phyloP scores from a whole-genome alignment of 2,329 filamentous ascomycete species.

The Metarhizium anisopliae region DNA sequence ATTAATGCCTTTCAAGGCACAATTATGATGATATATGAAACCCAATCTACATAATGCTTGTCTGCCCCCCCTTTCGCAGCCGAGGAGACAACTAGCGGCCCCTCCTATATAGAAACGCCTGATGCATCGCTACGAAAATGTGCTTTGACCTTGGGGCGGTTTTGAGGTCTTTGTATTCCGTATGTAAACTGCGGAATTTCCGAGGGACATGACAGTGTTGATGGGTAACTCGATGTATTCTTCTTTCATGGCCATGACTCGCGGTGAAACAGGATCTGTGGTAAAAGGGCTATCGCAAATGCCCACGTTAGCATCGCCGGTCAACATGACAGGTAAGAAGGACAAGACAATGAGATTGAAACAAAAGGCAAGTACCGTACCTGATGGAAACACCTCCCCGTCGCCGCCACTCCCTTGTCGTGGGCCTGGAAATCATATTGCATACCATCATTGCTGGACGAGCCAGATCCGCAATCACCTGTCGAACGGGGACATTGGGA shows the following conservation, averaged over 20 bases:
- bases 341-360: neutral
- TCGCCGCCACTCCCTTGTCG: neutral
- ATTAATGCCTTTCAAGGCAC: too few relatives aligned
- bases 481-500: slow-evolving; percentile 12
- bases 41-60: neutral
- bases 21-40: too few relatives aligned
- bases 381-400: neutral
- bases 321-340: neutral
- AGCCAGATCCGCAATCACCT: slow-evolving; percentile 12
- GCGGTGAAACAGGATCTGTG: slow-evolving; percentile 1
- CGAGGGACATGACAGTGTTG: neutral
- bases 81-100: neutral
- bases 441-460: slow-evolving; percentile 13
- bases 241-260: slow-evolving; percentile 1
- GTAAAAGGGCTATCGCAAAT: neutral
- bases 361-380: neutral
- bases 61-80: neutral
- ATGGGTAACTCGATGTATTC: neutral
- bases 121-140: neutral
- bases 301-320: neutral
- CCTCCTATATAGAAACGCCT: neutral
- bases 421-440: slow-evolving; percentile 2
- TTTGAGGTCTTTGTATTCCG: neutral
- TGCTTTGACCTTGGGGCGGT: neutral
- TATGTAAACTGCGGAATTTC: neutral